Percentiles rank a stretch among this genome's conserved stretches.
phyloP scores from a whole-genome alignment of 176 grass and related monocot species.

The Secale cereale region DNA sequence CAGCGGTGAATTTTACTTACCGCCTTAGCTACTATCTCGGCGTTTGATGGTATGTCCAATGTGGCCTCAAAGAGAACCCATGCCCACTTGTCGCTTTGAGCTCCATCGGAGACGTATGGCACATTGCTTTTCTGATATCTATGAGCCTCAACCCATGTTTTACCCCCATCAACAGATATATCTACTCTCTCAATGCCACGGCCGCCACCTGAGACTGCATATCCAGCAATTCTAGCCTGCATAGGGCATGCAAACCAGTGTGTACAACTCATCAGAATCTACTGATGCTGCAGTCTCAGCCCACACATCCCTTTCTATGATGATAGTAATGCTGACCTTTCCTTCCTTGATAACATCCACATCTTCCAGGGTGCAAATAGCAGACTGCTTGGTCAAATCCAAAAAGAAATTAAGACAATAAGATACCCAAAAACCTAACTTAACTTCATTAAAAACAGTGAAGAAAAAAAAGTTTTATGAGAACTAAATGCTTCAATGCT shows the following conservation, averaged over 20 bases:
- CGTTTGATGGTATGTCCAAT: conserved; percentile 48
- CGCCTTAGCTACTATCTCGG: conserved; percentile 81
- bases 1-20: conserved; percentile 30
- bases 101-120: conserved; percentile 62
- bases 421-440: background rate
- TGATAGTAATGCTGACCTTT: conserved; percentile 43
- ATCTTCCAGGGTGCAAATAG: conserved; percentile 88
- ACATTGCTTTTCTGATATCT: conserved; percentile 60
- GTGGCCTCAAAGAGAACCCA: conserved; percentile 87
- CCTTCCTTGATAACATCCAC: conserved; percentile 63
- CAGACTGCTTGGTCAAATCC: conserved; percentile 53
- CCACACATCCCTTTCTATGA: background rate
- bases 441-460: background rate
- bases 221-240: conserved; percentile 73
- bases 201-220: conserved; percentile 86
- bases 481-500: background rate
- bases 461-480: background rate
- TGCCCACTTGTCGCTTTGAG: conserved; percentile 76
- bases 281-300: background rate
- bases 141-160: conserved; percentile 70
- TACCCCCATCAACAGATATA: conserved; percentile 76
- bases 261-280: background rate
- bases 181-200: conserved; percentile 86
- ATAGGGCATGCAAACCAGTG: background rate
- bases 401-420: conserved; percentile 10